Evolutionary conservation across 2,329 filamentous ascomycete genomes (phyloP), one percentile per base, ranked within the genome.

Genomic region (Cytospora piceicola): DNA sequence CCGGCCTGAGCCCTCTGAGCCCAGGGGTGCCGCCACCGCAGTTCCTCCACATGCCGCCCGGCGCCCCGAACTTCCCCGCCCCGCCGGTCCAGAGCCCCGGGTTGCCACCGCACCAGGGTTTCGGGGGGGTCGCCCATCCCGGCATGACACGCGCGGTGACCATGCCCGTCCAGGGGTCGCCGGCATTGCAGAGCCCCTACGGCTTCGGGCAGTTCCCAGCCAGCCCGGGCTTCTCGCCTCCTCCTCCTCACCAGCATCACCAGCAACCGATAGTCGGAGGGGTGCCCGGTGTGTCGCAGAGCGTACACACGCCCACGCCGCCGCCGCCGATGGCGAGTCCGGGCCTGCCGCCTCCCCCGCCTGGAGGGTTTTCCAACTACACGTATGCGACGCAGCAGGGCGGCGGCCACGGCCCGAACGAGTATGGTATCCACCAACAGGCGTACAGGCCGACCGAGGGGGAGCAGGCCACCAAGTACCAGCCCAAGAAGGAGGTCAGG

Each of bases 371-470:
- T 73, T 77, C 85, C 24, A 82, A 85, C 67, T 90, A 85, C 71
- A 77, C 72, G 52, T 83, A 83, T 69, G 69, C 68, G 63, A 75
- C 72, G 62, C 73, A 71, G 68, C 67, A 65, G 57, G 72, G 70
- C 42, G 65, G 57, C 27, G 72, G 61, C 29, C 71, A 71, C 53
- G 70, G 67, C 14, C 68, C 69, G 4, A 29, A 69, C 20, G 84
- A 86, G 58, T 91, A 89, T 66, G 75, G 77, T 9, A 77, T 92
- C 52, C 91, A 93, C 71, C 83, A 87, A 72, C 90, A 92, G 75
- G 77, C 87, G 22, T 93, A 93, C 73, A 78, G 86, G 63, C 91
- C 90, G 1, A 89, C 86, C 6, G 88, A 90, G 74, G 77, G 78
- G 6, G 90, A 92, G 75, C 76, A 78, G 46, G 69, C 70, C 36